Evolutionary conservation across 306 rosid species (phyloP).

Genomic region (Alnus glutinosa): DNA sequence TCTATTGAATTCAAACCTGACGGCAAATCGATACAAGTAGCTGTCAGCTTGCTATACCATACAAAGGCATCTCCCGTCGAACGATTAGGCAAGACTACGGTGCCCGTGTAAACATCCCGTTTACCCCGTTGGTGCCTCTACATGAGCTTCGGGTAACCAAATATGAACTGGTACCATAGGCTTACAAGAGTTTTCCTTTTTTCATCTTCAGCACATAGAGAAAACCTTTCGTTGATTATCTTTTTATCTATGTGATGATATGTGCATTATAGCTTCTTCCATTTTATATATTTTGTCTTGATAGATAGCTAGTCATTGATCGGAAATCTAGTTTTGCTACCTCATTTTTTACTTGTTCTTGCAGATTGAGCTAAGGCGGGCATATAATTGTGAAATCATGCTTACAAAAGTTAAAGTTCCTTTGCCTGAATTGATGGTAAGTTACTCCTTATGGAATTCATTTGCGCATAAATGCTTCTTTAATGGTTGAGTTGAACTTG

Average conservation of each 20-base stretch:
- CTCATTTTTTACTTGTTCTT: constrained; percentile 27
- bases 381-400: constrained; percentile 99
- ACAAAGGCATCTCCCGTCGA: too few species aligned
- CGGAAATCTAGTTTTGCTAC: background rate
- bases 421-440: constrained; percentile 89
- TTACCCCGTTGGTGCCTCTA: too few species aligned
- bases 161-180: background rate
- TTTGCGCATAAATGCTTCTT: constrained; percentile 12
- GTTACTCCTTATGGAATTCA: constrained; percentile 31
- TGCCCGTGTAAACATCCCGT: too few species aligned
- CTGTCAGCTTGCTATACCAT: too few species aligned
- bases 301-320: background rate
- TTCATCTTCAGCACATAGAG: background rate
- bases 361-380: constrained; percentile 97
- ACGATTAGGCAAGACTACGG: too few species aligned
- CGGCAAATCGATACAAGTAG: too few species aligned
- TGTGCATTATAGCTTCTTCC: background rate
- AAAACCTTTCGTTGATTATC: background rate
- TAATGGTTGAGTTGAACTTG: constrained; percentile 28
- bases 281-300: background rate
- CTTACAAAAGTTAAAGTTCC: constrained; percentile 95
- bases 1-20: too few species aligned
- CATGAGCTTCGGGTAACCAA: too few species aligned
- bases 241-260: constrained; percentile 6
- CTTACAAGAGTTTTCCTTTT: background rate